A percentile compares a stretch with the other conserved stretches of the same genome.
These are phyloP conservation scores for Auriculariales sp. DNA, from an alignment of 768 basidiomycete genomes.

Conservation along the genomic window DNA sequence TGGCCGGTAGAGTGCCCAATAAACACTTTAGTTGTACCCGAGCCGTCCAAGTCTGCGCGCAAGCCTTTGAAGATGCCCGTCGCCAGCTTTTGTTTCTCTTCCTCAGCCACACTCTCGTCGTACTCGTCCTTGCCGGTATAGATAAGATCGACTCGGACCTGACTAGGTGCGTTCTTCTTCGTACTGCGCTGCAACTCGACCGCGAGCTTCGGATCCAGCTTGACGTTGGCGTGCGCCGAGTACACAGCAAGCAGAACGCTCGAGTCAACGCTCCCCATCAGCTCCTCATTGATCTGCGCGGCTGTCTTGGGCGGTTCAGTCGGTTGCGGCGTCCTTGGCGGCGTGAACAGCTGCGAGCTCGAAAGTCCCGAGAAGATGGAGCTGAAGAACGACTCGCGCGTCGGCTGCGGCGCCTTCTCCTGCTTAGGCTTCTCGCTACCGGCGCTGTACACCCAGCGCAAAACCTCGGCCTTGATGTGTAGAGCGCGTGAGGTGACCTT, in stretches of 20 bases:
- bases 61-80: slow-evolving; percentile 81
- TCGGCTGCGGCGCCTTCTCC: slow-evolving; percentile 13
- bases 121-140: slow-evolving; percentile 79
- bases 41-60: slow-evolving; percentile 77
- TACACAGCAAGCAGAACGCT: slow-evolving; percentile 50
- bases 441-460: slow-evolving; percentile 59
- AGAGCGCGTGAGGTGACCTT: slow-evolving; percentile 57
- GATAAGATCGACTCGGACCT: slow-evolving; percentile 67
- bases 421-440: slow-evolving; percentile 43
- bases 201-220: slow-evolving; percentile 47
- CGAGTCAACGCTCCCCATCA: slow-evolving; percentile 27
- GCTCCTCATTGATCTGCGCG: slow-evolving; percentile 21
- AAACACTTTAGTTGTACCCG: slow-evolving; percentile 64
- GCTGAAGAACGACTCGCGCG: slow-evolving; percentile 22
- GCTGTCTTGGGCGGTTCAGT: slow-evolving; percentile 16
- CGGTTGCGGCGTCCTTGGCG: slow-evolving; percentile 21
- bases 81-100: slow-evolving; percentile 41
- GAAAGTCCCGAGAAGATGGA: slow-evolving; percentile 23
- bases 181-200: slow-evolving; percentile 77
- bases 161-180: slow-evolving; percentile 81
- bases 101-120: slow-evolving; percentile 57
- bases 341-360: slow-evolving; percentile 8
- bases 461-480: slow-evolving; percentile 68
- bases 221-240: slow-evolving; percentile 50
- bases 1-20: slow-evolving; percentile 88